A percentile compares a stretch with the other conserved stretches of the same genome.
These are phyloP conservation scores for Paracorniculantispora psalliotae DNA, from an alignment of 2,329 filamentous ascomycete genomes.

Conservation along the genomic window DNA sequence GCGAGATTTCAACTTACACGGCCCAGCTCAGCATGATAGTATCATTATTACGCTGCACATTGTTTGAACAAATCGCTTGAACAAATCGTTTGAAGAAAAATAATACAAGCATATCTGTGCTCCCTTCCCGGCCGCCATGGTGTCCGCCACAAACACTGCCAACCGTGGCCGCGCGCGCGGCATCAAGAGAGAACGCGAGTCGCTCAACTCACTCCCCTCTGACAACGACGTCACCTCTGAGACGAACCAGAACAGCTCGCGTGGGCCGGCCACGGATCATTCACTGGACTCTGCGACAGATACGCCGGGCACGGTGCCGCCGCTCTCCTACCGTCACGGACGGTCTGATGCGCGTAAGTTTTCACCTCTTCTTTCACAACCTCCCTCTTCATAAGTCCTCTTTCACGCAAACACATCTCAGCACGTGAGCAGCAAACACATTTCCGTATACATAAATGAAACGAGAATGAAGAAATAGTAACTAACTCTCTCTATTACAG, in stretches of 20 bases:
- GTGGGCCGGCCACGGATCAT: neutral
- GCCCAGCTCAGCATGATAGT: neutral
- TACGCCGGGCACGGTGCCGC: neutral
- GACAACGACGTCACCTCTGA: slow-evolving; percentile 3
- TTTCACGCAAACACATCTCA: neutral
- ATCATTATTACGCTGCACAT: neutral
- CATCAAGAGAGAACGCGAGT: slow-evolving; percentile 12
- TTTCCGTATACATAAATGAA: too few species aligned
- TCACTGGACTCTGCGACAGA: slow-evolving; percentile 10
- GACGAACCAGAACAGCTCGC: neutral
- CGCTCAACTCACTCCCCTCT: slow-evolving; percentile 10
- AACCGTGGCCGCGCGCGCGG: neutral
- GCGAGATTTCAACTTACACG: neutral
- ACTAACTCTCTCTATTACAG: too few species aligned
- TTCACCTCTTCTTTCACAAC: neutral
- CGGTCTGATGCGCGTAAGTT: slow-evolving; percentile 37
- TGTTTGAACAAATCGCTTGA: too few species aligned
- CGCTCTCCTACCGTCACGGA: slow-evolving; percentile 20
- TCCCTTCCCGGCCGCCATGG: neutral
- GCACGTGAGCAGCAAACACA: neutral
- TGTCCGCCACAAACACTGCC: neutral
- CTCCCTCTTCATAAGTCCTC: too few species aligned
- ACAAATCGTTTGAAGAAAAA: too few species aligned
- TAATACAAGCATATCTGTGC: neutral
- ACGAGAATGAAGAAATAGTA: too few species aligned